Conservation (phyloP, 495 filamentous ascomycete species). For the Cladorrhinum samala region DNA sequence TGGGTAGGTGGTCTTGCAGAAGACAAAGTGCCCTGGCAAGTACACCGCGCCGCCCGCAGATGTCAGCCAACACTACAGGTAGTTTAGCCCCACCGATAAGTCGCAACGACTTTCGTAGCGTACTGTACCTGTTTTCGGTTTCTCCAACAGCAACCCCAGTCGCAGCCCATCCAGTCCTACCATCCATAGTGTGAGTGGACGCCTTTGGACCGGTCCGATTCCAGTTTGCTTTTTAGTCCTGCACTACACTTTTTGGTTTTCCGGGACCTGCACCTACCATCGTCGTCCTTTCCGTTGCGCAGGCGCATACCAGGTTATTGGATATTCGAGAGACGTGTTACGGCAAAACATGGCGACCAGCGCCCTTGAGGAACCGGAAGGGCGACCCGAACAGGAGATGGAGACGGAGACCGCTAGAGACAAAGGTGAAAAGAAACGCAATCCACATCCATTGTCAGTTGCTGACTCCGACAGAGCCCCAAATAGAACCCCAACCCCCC, state of each 20-base stretch:
- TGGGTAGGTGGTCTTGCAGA: background rate
- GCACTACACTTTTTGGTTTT: slow-evolving; percentile 8
- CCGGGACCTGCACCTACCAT: slow-evolving; percentile 3
- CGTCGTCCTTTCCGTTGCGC: slow-evolving; percentile 4
- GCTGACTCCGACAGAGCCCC: slow-evolving; percentile 5
- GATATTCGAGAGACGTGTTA: no score
- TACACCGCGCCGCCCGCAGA: slow-evolving; percentile 17
- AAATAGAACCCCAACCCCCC: slow-evolving; percentile 13
- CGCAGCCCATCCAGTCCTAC: no score
- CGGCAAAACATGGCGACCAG: slow-evolving; percentile 16
- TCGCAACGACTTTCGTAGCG: slow-evolving; percentile 14
- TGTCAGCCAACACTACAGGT: slow-evolving; percentile 19
- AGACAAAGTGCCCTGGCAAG: background rate
- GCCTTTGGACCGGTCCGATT: background rate
- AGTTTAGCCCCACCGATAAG: slow-evolving; percentile 20
- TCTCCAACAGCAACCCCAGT: slow-evolving; percentile 1
- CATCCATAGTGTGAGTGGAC: no score
- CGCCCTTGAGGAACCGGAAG: slow-evolving; percentile 13
- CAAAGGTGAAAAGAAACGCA: background rate
- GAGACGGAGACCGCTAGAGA: background rate
- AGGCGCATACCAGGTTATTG: slow-evolving; percentile 1
- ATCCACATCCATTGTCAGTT: background rate
- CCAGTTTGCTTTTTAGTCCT: slow-evolving; percentile 3
- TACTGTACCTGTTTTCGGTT: background rate
- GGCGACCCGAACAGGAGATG: slow-evolving; percentile 23